These are phyloP conservation scores for Viola pubescens DNA, from an alignment of 441 rosid genomes.

Conservation along the genomic window DNA sequence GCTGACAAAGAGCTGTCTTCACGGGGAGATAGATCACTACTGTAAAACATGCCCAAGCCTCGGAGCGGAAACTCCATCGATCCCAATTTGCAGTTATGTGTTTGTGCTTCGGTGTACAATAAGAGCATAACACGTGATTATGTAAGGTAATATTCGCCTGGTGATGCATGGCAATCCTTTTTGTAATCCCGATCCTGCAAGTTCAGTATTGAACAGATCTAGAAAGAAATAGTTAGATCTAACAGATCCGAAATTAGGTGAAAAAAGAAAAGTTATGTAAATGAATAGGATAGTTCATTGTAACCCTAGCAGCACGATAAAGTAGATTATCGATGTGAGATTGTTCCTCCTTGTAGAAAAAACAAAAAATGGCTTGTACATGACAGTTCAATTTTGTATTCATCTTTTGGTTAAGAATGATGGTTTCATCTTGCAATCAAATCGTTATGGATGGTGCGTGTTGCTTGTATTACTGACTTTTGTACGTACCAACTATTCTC, in stretches of 20 bases:
- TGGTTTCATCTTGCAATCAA: too few species aligned
- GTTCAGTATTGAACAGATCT: constrained; percentile 3
- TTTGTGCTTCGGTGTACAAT: constrained; percentile 17
- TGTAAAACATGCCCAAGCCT: constrained; percentile 13
- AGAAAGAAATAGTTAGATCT: constrained; percentile 27
- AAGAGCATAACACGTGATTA: constrained; percentile 13
- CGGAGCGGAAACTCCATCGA: constrained; percentile 1
- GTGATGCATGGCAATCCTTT: neutral
- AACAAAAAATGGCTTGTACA: too few species aligned
- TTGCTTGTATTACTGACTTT: too few species aligned
- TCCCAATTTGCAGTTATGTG: neutral
- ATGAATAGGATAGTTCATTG: constrained; percentile 21
- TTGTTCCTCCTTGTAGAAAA: too few species aligned
- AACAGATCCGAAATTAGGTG: constrained; percentile 9
- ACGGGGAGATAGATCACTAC: constrained; percentile 51
- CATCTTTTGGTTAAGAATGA: too few species aligned
- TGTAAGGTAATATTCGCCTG: constrained; percentile 14
- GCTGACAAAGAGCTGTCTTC: constrained; percentile 84
- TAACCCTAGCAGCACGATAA: neutral
- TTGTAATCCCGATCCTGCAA: constrained; percentile 7
- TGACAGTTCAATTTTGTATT: too few species aligned
- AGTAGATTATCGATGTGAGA: too few species aligned
- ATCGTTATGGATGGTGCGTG: too few species aligned
- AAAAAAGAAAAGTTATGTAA: constrained; percentile 13
- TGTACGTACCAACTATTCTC: too few species aligned